These are phyloP conservation scores for Diatrype stigma DNA, from an alignment of 2,329 filamentous ascomycete species.

Conservation along the genomic window DNA sequence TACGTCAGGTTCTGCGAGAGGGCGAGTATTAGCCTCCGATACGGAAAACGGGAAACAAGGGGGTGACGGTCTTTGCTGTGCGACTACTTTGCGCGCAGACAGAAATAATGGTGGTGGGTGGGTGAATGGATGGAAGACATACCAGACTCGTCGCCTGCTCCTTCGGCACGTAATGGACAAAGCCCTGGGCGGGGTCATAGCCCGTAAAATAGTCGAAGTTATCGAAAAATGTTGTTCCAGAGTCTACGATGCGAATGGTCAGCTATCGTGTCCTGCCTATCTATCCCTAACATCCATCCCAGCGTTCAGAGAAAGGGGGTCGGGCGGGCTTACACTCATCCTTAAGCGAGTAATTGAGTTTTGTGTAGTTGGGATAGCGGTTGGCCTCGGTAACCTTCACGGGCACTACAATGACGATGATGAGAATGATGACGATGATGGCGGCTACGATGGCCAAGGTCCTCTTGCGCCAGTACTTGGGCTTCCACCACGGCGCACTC, in stretches of 20 bases:
- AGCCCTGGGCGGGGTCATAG: constrained; percentile 47
- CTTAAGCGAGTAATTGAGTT: constrained; percentile 41
- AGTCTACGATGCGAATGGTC: constrained; percentile 32
- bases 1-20: constrained; percentile 58
- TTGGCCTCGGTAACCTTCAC: constrained; percentile 38
- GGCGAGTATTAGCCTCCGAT: too few species aligned
- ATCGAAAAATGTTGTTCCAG: constrained; percentile 48
- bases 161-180: constrained; percentile 50
- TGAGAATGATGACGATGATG: constrained; percentile 35
- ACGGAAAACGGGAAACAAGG: too few species aligned
- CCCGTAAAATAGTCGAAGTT: constrained; percentile 50
- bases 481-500: constrained; percentile 40
- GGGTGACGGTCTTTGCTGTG: too few species aligned
- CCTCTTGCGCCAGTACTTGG: constrained; percentile 49
- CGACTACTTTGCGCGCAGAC: too few species aligned
- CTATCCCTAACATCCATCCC: too few species aligned
- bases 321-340: constrained; percentile 43
- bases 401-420: constrained; percentile 45
- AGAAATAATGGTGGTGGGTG: too few species aligned
- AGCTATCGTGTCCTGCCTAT: neutral
- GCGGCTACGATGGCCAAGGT: constrained; percentile 42
- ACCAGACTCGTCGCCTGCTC: constrained; percentile 39
- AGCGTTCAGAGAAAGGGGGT: neutral
- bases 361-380: constrained; percentile 45
- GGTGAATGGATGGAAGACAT: constrained; percentile 18